A percentile compares a stretch with the other conserved stretches of the same genome.
Conservation (phyloP, 1,284 basidiomycete species). For the Tilletia horrida region DNA sequence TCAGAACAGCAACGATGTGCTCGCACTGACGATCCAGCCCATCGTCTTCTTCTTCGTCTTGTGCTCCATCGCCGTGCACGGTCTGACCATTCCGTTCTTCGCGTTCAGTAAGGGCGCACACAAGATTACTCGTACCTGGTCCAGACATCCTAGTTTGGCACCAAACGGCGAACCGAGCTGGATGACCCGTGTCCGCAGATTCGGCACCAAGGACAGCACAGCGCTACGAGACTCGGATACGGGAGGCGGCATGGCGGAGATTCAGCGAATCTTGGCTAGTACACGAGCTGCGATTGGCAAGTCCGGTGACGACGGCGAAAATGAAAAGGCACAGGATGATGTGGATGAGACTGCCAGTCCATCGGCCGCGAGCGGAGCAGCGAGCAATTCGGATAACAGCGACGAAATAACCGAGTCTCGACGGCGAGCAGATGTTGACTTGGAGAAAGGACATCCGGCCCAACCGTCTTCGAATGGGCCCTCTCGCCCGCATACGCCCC, state of each 20-base stretch:
- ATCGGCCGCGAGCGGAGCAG: conserved; percentile 15
- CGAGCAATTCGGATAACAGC: conserved; percentile 20
- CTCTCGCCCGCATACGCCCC: not conserved
- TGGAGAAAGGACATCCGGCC: conserved; percentile 37
- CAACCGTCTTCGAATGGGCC: not conserved
- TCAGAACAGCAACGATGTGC: conserved; percentile 43
- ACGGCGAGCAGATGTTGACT: conserved; percentile 38
- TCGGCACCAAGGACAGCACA: conserved; percentile 38
- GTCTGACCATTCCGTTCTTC: conserved; percentile 54
- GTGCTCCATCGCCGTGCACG: conserved; percentile 52
- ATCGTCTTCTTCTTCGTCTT: conserved; percentile 55
- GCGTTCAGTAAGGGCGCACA: conserved; percentile 44
- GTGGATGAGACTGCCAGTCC: not conserved
- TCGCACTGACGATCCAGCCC: conserved; percentile 51
- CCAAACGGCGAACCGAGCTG: conserved; percentile 41
- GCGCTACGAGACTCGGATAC: conserved; percentile 28
- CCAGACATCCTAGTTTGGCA: conserved; percentile 34
- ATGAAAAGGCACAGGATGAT: conserved; percentile 32
- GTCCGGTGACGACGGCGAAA: conserved; percentile 42
- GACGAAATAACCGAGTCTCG: not conserved
- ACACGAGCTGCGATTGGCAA: conserved; percentile 45
- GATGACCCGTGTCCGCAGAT: conserved; percentile 43
- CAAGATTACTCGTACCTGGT: conserved; percentile 43
- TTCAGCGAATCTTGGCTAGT: conserved; percentile 29
- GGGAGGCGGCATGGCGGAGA: conserved; percentile 28